Evolutionary conservation across 176 grass and related monocot species (phyloP), one percentile per base, ranked within the genome.

Genomic region (Ensete glaucum): DNA sequence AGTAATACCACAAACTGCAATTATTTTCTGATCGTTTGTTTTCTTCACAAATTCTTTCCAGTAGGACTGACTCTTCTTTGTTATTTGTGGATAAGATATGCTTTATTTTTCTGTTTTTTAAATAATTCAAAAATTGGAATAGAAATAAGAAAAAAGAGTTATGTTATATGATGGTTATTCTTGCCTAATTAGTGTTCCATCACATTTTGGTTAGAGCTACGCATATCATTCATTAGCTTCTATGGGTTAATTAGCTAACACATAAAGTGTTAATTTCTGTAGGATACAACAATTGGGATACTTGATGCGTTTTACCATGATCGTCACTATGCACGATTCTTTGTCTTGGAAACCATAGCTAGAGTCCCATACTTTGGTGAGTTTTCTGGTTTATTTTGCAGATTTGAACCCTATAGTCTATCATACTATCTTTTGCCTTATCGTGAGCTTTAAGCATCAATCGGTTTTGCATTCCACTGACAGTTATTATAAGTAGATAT

Each of bases 311-410:
- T 94, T 9, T 99, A 94, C 50, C 80, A 79, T 62, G 95, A 99
- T 68, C 88, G 90, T 0, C 69, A 82, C 58, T 99, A 99, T 73
- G 95, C 88, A 20, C 87, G 95, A 79, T 99, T 99, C 77, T 99
- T 87, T 56, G 95, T 94, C 23, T 76, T 99, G 56, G 95, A 99
- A 76, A 99, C 86, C 0, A 90, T 99, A 63, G 90, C 90, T 34
- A 87, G 95, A 82, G 95, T 99, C 15, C 90, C 95, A 0, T 99
- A 99, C 78, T 99, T 99, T 54, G 84, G 95, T 99, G 78, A 92
- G 82, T 73, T 82, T 71, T 81, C 49, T 43, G 3, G 0, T 77
- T 67, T 64, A 12, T 51, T 71, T 43, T 52, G 34, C 43, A 71
- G 3, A 71, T 71, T 16, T 19, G 8, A 19, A 49, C 67, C 15